Evolutionary conservation across 1,139 yeast species (phyloP), one percentile per base, ranked within the genome.

Genomic region (Yamadazyma pseudoaaseri): DNA sequence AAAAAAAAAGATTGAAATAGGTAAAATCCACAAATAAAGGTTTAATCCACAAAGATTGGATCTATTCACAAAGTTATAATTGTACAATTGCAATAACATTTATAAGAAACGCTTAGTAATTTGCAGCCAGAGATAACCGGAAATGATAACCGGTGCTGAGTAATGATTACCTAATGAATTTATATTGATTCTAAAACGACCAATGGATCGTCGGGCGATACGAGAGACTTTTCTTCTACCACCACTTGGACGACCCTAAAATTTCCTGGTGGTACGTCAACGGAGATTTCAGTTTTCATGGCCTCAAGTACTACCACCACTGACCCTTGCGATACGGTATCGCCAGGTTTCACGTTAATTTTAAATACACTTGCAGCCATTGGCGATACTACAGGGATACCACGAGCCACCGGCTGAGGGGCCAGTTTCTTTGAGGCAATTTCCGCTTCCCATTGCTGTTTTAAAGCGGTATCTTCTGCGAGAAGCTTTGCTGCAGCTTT

Each of bases 251-350:
- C 11, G 4, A 31, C 31, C n/a, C 8, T 20, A 17, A 24, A 25
- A 10, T n/a, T 6, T 20, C 29, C 30, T 6, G 13, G 7, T 12
- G 34, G 34, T 5, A 20, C 15, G 4, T 9, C 52, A 7, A 65
- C 49, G 5, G 65, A 56, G 27, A 68, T 65, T 45, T 65, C 72
- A 65, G 64, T 65, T 44, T 65, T 65, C 72, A 65, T 65, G 20
- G 70, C 63, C 39, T 65, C 62, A 21, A 65, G 49, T 29, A 65
- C 54, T 6, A 63, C 48, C 25, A 62, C 38, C 18, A 51, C 56
- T 26, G 60, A 63, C 18, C 52, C 58, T 16, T 38, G 39, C 17
- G 39, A 34, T 10, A 64, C 53, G 3, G 26, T 29, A 31, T 61
- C 66, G 10, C 64, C 70, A n/a, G 9, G 15, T 8, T 48, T 35